Conservation (phyloP, 495 filamentous ascomycete genomes). For the Lasiosphaeria ovina region DNA sequence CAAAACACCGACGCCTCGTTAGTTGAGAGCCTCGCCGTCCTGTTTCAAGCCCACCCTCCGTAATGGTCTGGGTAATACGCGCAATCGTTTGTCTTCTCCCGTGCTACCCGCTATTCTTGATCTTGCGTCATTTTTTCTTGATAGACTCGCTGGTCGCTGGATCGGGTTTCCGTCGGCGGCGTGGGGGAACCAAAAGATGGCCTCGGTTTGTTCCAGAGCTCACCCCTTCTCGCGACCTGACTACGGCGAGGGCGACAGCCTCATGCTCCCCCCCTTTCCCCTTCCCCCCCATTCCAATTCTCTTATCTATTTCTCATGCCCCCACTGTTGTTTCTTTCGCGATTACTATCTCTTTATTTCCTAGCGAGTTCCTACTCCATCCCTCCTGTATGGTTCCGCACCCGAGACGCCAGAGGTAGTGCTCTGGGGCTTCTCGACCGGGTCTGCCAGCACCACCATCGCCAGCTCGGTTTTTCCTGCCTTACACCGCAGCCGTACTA, state of each 20-base stretch:
- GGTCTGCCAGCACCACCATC: not conserved
- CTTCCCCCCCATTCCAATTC: not conserved
- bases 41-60: not conserved
- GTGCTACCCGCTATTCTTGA: not conserved
- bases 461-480: not conserved
- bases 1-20: no score
- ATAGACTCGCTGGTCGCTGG: not conserved
- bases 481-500: no score
- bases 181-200: not conserved
- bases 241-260: not conserved
- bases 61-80: not conserved
- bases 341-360: not conserved
- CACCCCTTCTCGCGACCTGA: not conserved
- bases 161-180: not conserved
- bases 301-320: not conserved
- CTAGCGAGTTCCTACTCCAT: not conserved
- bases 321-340: not conserved
- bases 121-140: not conserved
- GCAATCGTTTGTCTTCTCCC: not conserved
- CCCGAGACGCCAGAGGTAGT: not conserved
- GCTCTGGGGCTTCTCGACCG: not conserved
- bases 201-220: conserved; percentile 5
- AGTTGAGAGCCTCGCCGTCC: not conserved
- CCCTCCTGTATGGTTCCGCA: not conserved
- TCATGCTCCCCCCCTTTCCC: not conserved